A percentile compares a stretch with the other conserved stretches of the same genome.
phyloP scores from a whole-genome alignment of 352 stramenopile species.

The Phytophthora sansomeana region DNA sequence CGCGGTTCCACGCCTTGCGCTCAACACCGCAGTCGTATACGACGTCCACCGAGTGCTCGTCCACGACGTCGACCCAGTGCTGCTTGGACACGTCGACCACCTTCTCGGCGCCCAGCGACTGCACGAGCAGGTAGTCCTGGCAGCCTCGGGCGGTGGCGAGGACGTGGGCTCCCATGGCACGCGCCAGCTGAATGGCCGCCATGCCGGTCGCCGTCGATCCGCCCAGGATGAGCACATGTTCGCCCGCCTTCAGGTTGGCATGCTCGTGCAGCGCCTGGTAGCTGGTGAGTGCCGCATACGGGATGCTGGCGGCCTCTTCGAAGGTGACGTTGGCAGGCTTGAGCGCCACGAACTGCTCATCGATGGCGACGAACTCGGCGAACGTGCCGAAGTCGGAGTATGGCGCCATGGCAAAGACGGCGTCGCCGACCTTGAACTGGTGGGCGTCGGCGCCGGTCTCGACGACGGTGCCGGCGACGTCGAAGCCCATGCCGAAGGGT shows the following conservation, averaged over 20 bases:
- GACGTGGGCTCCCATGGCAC: slow-evolving; percentile 58
- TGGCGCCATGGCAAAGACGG: slow-evolving; percentile 64
- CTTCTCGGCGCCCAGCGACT: slow-evolving; percentile 49
- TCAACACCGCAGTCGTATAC: slow-evolving; percentile 53
- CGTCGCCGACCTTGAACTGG: slow-evolving; percentile 63
- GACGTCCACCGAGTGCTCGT: slow-evolving; percentile 47
- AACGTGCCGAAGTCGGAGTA: slow-evolving; percentile 53
- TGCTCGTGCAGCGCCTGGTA: slow-evolving; percentile 60
- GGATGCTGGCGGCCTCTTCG: slow-evolving; percentile 62
- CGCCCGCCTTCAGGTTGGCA: slow-evolving; percentile 34
- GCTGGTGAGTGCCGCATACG: slow-evolving; percentile 59
- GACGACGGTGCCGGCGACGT: slow-evolving; percentile 69
- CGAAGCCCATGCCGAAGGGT: slow-evolving; percentile 62
- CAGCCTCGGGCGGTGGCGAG: slow-evolving; percentile 64
- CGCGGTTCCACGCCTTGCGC: slow-evolving; percentile 34
- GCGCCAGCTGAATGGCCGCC: slow-evolving; percentile 67
- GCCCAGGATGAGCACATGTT: slow-evolving; percentile 63
- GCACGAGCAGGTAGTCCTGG: slow-evolving; percentile 66
- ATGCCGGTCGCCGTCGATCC: slow-evolving; percentile 42
- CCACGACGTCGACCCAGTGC: slow-evolving; percentile 38
- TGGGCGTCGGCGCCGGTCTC: slow-evolving; percentile 54
- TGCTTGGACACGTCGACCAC: slow-evolving; percentile 71
- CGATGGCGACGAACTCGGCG: slow-evolving; percentile 59
- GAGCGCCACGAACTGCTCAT: slow-evolving; percentile 48
- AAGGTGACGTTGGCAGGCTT: slow-evolving; percentile 63